phyloP scores from a whole-genome alignment of 768 basidiomycete genomes.

The Naganishia antarctica region DNA sequence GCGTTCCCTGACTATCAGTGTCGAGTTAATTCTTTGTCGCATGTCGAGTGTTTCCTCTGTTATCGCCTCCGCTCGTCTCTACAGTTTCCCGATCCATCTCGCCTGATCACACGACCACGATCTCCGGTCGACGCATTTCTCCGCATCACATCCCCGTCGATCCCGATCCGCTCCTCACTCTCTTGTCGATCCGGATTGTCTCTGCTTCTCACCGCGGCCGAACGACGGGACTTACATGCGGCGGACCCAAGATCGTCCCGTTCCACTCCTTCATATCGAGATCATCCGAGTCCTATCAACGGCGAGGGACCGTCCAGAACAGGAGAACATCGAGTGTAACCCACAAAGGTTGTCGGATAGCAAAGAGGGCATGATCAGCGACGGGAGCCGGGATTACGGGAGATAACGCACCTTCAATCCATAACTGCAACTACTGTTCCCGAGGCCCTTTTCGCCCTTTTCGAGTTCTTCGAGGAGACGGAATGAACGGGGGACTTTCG shows the following conservation, averaged over 20 bases:
- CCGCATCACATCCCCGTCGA: no score
- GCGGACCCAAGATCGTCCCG: constrained; percentile 97
- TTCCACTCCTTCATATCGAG: constrained; percentile 98
- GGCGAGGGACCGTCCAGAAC: no score
- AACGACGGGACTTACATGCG: constrained; percentile 65
- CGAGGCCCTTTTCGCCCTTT: constrained; percentile 99
- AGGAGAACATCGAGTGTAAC: no score
- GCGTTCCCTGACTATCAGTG: no score
- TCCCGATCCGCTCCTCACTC: no score
- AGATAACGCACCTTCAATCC: constrained; percentile 62
- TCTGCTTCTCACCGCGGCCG: background rate
- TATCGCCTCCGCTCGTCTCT: no score
- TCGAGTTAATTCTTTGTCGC: no score
- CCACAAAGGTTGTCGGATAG: no score
- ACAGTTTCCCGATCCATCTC: no score
- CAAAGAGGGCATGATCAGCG: background rate
- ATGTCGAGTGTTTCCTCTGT: no score
- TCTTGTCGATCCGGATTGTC: background rate
- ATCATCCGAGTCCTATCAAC: constrained; percentile 84
- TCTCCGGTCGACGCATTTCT: no score
- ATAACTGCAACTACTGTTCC: constrained; percentile 95
- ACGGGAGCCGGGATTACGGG: background rate
- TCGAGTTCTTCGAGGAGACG: constrained; percentile 95
- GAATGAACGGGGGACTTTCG: constrained; percentile 88
- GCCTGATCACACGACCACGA: no score